phyloP scores from a whole-genome alignment of 2,329 filamentous ascomycete genomes.

The Lasiodiplodia gonubiensis region DNA sequence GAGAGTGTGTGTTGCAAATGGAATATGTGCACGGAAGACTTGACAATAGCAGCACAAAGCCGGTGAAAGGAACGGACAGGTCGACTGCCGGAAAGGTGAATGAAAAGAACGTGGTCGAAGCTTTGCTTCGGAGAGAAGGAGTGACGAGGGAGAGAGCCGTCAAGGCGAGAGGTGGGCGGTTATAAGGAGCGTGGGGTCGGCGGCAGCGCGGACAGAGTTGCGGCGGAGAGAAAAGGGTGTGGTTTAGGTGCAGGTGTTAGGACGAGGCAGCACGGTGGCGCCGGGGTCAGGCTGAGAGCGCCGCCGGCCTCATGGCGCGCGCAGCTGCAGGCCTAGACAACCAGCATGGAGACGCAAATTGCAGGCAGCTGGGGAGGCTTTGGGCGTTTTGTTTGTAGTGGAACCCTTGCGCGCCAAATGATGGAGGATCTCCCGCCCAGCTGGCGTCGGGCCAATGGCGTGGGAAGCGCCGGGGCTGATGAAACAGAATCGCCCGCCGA shows the following conservation, averaged over 20 bases:
- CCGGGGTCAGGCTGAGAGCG: not conserved
- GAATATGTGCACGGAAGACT: not conserved
- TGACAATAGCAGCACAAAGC: not conserved
- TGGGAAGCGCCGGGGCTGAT: constrained; percentile 4
- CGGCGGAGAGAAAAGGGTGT: constrained; percentile 1
- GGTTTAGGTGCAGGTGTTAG: constrained; percentile 1
- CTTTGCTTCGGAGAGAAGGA: constrained; percentile 16
- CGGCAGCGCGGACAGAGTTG: not conserved
- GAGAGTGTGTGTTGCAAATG: too few relatives aligned
- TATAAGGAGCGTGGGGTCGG: constrained; percentile 10
- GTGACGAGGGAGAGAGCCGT: constrained; percentile 11
- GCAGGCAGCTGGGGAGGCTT: constrained; percentile 19
- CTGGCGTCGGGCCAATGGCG: not conserved
- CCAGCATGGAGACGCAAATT: constrained; percentile 17
- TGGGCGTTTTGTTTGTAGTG: constrained; percentile 22
- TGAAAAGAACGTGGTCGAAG: constrained; percentile 29
- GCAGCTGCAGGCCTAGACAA: constrained; percentile 3
- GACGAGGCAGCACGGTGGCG: not conserved
- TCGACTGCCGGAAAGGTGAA: constrained; percentile 29
- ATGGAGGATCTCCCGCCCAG: constrained; percentile 14
- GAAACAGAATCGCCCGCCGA: constrained; percentile 11
- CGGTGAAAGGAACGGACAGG: constrained; percentile 28
- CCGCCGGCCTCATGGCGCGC: not conserved
- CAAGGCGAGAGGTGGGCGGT: constrained; percentile 11
- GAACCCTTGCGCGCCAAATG: constrained; percentile 28